Percentiles rank a stretch among this genome's conserved stretches.
phyloP scores from a whole-genome alignment of 495 filamentous ascomycete genomes.

The Cercophora samala region DNA sequence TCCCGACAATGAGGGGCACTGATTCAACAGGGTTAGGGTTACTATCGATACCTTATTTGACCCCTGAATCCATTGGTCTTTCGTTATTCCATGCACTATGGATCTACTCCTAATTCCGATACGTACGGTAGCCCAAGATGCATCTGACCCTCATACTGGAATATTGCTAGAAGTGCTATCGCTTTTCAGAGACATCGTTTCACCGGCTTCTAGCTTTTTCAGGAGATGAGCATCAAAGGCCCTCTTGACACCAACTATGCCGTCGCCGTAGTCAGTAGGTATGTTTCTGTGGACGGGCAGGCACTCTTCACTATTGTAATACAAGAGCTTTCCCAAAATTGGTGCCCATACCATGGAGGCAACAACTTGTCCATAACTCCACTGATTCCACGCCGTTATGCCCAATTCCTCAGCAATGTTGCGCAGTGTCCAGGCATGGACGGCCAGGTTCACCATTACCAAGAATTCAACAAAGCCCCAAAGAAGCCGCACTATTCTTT shows the following conservation, averaged over 20 bases:
- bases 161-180: too few relatives aligned
- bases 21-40: neutral
- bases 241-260: neutral
- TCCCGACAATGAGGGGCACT: neutral
- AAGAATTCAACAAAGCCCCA: too few relatives aligned
- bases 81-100: too few relatives aligned
- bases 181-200: too few relatives aligned
- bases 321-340: neutral
- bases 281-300: neutral
- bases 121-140: too few relatives aligned
- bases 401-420: neutral
- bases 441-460: neutral
- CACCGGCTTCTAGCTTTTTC: too few relatives aligned
- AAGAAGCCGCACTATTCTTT: too few relatives aligned
- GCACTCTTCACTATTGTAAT: neutral
- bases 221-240: neutral
- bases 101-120: too few relatives aligned
- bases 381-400: neutral
- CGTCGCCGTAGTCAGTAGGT: too few relatives aligned
- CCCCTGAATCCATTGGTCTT: constrained; percentile 3
- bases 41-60: neutral
- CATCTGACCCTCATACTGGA: neutral
- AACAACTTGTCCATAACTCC: neutral
- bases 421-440: neutral
- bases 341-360: neutral